Evolutionary conservation across 2,329 filamentous ascomycete species (phyloP).

Genomic region (Colletotrichum kahawae): DNA sequence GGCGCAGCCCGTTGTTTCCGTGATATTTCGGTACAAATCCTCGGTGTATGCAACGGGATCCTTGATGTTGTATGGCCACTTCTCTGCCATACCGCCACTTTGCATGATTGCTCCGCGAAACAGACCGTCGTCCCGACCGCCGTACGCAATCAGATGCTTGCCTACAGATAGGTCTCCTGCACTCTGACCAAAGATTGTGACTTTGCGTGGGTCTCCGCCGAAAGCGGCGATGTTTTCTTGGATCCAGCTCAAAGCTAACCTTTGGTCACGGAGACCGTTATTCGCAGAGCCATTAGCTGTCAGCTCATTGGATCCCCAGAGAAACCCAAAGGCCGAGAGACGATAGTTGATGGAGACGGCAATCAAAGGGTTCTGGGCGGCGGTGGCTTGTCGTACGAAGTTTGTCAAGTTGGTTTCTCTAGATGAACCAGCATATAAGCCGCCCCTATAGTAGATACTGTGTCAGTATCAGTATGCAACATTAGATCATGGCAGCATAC

Average conservation of each 20-base stretch:
- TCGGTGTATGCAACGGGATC: not conserved
- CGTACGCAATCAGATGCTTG: conserved; percentile 54
- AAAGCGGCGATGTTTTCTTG: conserved; percentile 56
- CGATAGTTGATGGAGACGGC: conserved; percentile 56
- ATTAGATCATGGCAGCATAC: not conserved
- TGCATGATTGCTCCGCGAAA: conserved; percentile 58
- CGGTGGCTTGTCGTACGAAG: conserved; percentile 40
- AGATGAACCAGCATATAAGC: conserved; percentile 1
- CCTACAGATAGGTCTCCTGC: conserved; percentile 56
- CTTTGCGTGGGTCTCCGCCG: conserved; percentile 49
- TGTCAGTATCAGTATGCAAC: not conserved
- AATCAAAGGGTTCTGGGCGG: conserved; percentile 47
- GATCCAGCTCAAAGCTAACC: conserved; percentile 53
- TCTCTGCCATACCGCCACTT: conserved; percentile 35
- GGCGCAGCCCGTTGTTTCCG: conserved; percentile 12
- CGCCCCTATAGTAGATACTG: not conserved
- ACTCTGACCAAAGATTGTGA: conserved; percentile 59
- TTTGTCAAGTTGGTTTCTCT: conserved; percentile 38
- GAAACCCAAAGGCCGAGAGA: conserved; percentile 56
- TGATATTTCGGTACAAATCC: not conserved
- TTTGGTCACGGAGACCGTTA: conserved; percentile 54
- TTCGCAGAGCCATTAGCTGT: conserved; percentile 49
- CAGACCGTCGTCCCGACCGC: conserved; percentile 55
- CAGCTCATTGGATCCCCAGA: conserved; percentile 46
- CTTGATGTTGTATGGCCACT: not conserved